Base-by-base conservation (phyloP, 345 rosid species). In the Aurinia saxatilis region DNA sequence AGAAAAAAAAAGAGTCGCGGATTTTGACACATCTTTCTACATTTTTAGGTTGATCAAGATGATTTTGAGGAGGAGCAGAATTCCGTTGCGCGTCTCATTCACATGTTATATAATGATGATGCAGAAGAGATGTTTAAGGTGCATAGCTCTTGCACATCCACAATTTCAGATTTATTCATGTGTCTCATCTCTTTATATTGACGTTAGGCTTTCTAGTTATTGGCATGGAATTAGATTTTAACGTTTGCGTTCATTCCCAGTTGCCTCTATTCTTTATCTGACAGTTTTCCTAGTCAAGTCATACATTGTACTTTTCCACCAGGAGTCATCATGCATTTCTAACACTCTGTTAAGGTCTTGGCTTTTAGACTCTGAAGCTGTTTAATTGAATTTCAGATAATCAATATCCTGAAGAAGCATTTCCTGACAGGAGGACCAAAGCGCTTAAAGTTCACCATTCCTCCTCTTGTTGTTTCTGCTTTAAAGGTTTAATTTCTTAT, bases 71-170 rank as follows among this genome's bases (percentile, higher is more conserved):
- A 86, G 79, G 97, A 90, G 80, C 99, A 93, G 76, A 90, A 84
- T 80, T 86, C 99, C 61, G 97, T 93, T 64, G 90, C 96, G 14
- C 92, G 96, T 52, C 92, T 93, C 50, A 88, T 86, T 77, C 96
- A 90, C 80, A 82, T 90, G 96, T 69, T 90, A 58, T 74, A 80
- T 67, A 85, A 77, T 78, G 96, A 93, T 62, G 95, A 90, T 59
- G 78, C 79, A 16, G 99, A 90, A 71, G 97, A 93, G 81, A 87
- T 93, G 99, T 90, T 81, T 59, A 88, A 93, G 99, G 99, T 93
- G 77, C 57, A 34, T 34, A 60, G 31, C 50, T 72, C 63, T 46
- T 66, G 51, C 58, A 37, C 27, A 44, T 54, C 53, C 4, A 21
- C 2, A 21, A 21, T 21, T 21, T 4, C n/a, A 29, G 30, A 25